A percentile compares a stretch with the other conserved stretches of the same genome.
phyloP scores from a whole-genome alignment of 768 basidiomycete species.

The Amanita molliuscula region DNA sequence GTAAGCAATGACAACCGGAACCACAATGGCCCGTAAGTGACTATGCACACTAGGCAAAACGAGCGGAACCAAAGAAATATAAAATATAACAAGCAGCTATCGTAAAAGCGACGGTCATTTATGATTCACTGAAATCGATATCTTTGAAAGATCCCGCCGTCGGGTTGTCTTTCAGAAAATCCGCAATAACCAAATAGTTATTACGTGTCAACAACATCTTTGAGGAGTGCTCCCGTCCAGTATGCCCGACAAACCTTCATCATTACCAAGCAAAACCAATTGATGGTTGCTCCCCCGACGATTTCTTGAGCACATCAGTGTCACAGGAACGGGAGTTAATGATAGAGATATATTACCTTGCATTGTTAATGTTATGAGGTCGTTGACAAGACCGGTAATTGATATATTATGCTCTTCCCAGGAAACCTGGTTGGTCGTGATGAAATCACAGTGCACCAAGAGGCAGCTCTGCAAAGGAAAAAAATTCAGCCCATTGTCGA shows the following conservation, averaged over 20 bases:
- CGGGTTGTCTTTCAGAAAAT: too few relatives aligned
- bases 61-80: too few relatives aligned
- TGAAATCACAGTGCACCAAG: conserved; percentile 26
- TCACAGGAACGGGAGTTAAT: conserved; percentile 42
- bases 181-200: too few relatives aligned
- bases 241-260: conserved; percentile 23
- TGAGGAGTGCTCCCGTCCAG: conserved; percentile 49
- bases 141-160: too few relatives aligned
- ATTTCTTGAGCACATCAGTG: conserved; percentile 56
- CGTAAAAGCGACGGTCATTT: too few relatives aligned
- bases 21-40: too few relatives aligned
- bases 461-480: neutral
- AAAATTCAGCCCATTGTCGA: conserved; percentile 21
- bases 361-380: conserved; percentile 1
- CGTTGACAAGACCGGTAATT: neutral
- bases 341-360: conserved; percentile 23
- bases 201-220: conserved; percentile 37
- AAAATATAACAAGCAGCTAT: too few relatives aligned
- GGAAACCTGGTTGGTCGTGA: conserved; percentile 39
- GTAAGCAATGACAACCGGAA: too few relatives aligned
- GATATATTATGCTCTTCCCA: conserved; percentile 10
- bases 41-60: too few relatives aligned
- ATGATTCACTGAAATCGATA: too few relatives aligned
- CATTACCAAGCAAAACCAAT: conserved; percentile 44
- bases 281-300: conserved; percentile 48